Evolutionary conservation across 257 asterid genomes (phyloP), one percentile per base, ranked within the genome.

Genomic region (Solanum paucissectum): DNA sequence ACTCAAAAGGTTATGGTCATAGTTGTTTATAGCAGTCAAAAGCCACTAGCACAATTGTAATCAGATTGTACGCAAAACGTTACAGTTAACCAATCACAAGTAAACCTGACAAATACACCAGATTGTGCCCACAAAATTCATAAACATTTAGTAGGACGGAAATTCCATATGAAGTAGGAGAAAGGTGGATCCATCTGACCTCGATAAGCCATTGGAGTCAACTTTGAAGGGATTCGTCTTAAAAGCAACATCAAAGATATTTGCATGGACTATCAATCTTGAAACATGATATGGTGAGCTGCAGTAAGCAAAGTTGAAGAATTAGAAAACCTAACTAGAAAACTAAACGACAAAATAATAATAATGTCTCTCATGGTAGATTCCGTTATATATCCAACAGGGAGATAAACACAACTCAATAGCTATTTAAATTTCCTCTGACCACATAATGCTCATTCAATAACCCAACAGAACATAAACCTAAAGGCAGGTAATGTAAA

Each of bases 241-340:
- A 87, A 93, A 87, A 87, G 93, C 93, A 88, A 93, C 95, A 90
- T 95, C 99, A 91, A 96, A 95, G 83, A 97, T 94, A 90, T 96
- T 92, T 68, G 93, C 89, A 93, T 91, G 93, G 93, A 91, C 88
- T 89, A 90, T 89, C 93, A 92, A 86, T 27, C 89, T 64, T 85
- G 95, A 90, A 82, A 96, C 98, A 86, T 84, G 92, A 87, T 92
- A 92, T 68, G 99, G 99, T 87, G 93, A 94, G 93, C 99, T 97
- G 99, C 95, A 92, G 83, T 42, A 74, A 86, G 83, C 60, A 81
- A 68, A 33, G 69, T 62, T 25, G 23, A 25, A 88, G 82, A 86
- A 86, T 86, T 42, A 72, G 84, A 71, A 33, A 87, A 88, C 44
- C 66, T 32, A 89, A 88, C 86, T 46, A 62, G 84, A 27, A 64